Conservation (phyloP, 768 basidiomycete species). For the Tricholoma furcatifolium region DNA sequence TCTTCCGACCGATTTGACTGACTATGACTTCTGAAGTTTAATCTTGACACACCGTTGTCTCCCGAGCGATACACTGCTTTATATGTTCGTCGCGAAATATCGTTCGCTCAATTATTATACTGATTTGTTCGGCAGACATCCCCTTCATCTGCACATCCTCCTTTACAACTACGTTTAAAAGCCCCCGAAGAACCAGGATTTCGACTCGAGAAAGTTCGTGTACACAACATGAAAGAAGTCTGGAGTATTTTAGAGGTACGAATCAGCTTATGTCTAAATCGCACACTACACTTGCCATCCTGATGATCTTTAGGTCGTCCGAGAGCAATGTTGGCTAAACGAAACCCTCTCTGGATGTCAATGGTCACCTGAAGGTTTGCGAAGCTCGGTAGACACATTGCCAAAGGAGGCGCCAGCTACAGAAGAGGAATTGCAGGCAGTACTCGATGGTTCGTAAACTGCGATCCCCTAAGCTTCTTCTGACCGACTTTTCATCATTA, state of each 20-base stretch:
- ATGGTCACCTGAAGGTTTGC: constrained; percentile 59
- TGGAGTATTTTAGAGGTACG: constrained; percentile 74
- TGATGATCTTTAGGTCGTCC: constrained; percentile 52
- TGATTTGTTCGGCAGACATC: constrained; percentile 45
- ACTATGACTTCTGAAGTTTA: constrained; percentile 44
- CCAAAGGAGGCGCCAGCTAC: constrained; percentile 37
- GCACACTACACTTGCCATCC: background rate
- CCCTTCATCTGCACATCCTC: constrained; percentile 65
- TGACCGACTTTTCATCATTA: constrained; percentile 26
- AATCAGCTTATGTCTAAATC: background rate
- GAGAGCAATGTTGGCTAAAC: constrained; percentile 85
- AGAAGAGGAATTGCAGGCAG: constrained; percentile 58
- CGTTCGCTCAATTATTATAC: background rate
- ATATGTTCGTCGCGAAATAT: constrained; percentile 54
- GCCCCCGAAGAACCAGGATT: constrained; percentile 79
- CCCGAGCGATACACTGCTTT: constrained; percentile 66
- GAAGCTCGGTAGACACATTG: constrained; percentile 23
- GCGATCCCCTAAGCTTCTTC: background rate
- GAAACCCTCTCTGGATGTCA: constrained; percentile 58
- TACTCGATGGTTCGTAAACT: constrained; percentile 53
- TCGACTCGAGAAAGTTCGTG: constrained; percentile 65
- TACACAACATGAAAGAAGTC: constrained; percentile 69
- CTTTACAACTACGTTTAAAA: constrained; percentile 62
- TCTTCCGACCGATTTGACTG: constrained; percentile 5
- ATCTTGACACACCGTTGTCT: constrained; percentile 42